Conservation (phyloP, 306 rosid genomes). For the Quercus variabilis region DNA sequence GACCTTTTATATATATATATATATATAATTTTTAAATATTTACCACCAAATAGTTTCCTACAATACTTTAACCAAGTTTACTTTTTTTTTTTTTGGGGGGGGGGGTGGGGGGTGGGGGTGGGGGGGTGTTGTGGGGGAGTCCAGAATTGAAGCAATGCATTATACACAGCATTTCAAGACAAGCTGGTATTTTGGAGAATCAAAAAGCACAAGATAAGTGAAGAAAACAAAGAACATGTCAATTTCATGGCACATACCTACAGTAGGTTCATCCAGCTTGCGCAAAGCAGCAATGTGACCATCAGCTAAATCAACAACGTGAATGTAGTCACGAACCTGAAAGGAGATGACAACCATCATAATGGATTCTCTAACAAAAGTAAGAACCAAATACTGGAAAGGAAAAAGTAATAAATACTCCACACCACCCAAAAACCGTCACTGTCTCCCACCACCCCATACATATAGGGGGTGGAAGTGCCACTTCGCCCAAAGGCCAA, state of each 20-base stretch:
- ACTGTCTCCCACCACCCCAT: no score
- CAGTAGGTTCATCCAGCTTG: slow-evolving; percentile 57
- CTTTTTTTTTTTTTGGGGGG: no score
- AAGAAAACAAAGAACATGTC: slow-evolving; percentile 3
- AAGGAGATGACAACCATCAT: slow-evolving; percentile 17
- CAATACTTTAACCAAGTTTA: neutral
- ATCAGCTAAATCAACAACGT: slow-evolving; percentile 92
- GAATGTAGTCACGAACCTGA: slow-evolving; percentile 97
- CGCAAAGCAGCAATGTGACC: slow-evolving; percentile 93
- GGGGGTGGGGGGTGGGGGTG: neutral
- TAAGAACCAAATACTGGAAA: slow-evolving; percentile 3
- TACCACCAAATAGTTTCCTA: neutral
- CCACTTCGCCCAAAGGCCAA: no score
- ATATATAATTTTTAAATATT: neutral
- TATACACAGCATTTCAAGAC: neutral
- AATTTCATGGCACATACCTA: slow-evolving; percentile 47
- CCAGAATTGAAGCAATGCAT: neutral
- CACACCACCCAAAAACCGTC: neutral
- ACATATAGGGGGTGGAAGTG: no score
- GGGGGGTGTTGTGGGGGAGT: no score
- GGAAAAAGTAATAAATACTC: neutral
- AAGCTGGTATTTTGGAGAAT: neutral
- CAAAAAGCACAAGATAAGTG: neutral
- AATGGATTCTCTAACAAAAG: slow-evolving; percentile 14
- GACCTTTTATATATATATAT: neutral